Evolutionary conservation across 176 grass and related monocot species (phyloP).

Genomic region (Oryza coarctata): DNA sequence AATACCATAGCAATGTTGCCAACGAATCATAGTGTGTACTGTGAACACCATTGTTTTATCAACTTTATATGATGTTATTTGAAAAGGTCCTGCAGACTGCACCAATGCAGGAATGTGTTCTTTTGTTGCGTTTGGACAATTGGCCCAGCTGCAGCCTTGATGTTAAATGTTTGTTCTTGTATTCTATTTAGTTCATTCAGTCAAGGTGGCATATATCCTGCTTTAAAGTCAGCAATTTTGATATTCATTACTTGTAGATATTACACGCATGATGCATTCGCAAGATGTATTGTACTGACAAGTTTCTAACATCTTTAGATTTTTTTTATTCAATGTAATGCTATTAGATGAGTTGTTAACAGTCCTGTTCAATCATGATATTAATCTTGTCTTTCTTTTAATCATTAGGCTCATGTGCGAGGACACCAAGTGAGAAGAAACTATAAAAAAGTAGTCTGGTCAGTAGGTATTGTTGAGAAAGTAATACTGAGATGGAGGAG

Average conservation of each 20-base stretch:
- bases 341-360: not conserved
- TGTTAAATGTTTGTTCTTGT: not conserved
- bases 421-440: constrained; percentile 79
- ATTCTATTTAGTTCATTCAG: not conserved
- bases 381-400: constrained; percentile 16
- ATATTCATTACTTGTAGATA: not conserved
- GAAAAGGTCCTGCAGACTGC: not conserved
- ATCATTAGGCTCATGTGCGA: constrained; percentile 72
- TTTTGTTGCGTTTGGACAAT: not conserved
- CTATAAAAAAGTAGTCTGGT: constrained; percentile 66
- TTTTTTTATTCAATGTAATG: not conserved
- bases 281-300: not conserved
- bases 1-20: constrained; percentile 1
- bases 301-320: not conserved
- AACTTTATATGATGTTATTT: not conserved
- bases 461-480: constrained; percentile 71
- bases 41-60: not conserved
- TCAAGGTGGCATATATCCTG: constrained; percentile 1
- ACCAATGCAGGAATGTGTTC: not conserved
- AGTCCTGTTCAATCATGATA: constrained; percentile 10
- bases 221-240: not conserved
- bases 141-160: not conserved
- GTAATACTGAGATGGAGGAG: constrained; percentile 75
- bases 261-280: not conserved
- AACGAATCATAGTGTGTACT: not conserved